Conservation (phyloP, 2,329 filamentous ascomycete genomes). For the Aspergillus thermomutatus region DNA sequence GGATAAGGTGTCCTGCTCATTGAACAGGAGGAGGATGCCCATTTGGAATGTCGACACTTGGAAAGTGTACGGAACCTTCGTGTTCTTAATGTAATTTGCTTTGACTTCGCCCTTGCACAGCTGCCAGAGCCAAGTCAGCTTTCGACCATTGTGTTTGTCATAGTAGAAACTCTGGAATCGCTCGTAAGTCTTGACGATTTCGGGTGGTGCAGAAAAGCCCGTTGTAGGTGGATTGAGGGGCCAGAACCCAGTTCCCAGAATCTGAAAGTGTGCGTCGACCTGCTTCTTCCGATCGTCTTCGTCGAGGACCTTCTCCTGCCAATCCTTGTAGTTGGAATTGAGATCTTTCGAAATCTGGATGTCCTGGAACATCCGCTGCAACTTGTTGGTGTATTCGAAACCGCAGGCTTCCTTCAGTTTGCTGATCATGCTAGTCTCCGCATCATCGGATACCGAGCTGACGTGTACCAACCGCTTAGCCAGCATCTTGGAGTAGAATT, state of each 20-base stretch:
- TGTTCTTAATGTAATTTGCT: conserved; percentile 83
- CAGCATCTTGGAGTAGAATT: conserved; percentile 96
- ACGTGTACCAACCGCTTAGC: conserved; percentile 92
- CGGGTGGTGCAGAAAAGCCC: conserved; percentile 79
- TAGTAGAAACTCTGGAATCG: conserved; percentile 90
- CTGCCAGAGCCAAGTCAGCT: conserved; percentile 97
- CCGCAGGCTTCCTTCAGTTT: conserved; percentile 98
- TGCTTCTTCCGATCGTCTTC: conserved; percentile 63
- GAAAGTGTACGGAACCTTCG: conserved; percentile 92
- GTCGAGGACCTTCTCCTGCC: conserved; percentile 64
- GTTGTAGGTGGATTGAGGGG: conserved; percentile 83
- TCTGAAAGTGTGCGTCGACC: conserved; percentile 84
- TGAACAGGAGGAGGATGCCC: conserved; percentile 92
- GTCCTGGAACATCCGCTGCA: conserved; percentile 99
- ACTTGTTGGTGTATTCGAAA: conserved; percentile 98
- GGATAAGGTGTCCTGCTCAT: conserved; percentile 77
- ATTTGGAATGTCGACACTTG: conserved; percentile 98
- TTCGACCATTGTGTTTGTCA: conserved; percentile 93
- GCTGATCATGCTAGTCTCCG: conserved; percentile 98
- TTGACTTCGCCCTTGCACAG: conserved; percentile 96
- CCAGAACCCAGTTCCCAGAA: conserved; percentile 97
- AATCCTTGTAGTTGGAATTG: conserved; percentile 82
- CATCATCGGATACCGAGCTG: conserved; percentile 93
- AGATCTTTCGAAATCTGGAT: conserved; percentile 99
- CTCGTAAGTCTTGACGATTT: conserved; percentile 83